Evolutionary conservation across 306 rosid genomes (phyloP).

Genomic region (Medicago lupulina): DNA sequence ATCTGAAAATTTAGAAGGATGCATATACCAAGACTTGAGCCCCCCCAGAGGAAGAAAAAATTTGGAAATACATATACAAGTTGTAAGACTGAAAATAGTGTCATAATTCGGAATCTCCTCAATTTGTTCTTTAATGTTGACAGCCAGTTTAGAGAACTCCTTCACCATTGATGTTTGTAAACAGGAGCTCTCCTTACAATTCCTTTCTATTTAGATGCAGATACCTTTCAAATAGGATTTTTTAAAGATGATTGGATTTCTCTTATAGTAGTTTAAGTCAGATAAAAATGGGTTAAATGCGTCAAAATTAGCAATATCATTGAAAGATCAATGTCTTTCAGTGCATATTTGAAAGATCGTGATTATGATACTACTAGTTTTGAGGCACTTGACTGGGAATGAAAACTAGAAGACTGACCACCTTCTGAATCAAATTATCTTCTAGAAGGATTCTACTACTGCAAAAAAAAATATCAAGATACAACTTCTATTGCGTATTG

Average conservation of each 20-base stretch:
- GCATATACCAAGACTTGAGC: background rate
- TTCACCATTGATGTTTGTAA: background rate
- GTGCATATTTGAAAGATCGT: too few relatives aligned
- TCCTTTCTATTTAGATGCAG: constrained; percentile 5
- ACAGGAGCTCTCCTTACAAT: background rate
- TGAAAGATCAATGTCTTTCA: background rate
- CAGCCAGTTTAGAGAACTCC: background rate
- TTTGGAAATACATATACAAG: background rate
- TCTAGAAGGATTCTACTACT: background rate
- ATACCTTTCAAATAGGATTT: background rate
- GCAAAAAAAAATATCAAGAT: too few relatives aligned
- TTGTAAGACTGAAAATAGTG: background rate
- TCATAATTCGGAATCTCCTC: constrained; percentile 4
- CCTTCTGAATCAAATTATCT: background rate
- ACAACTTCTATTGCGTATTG: too few relatives aligned
- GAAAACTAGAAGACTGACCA: background rate
- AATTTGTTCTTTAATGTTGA: background rate
- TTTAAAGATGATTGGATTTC: background rate
- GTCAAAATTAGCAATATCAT: background rate
- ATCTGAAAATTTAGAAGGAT: constrained; percentile 14
- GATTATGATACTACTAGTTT: too few relatives aligned
- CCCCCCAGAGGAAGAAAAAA: background rate
- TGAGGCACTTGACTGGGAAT: background rate
- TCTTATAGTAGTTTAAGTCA: background rate
- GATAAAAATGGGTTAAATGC: background rate